Percentiles rank a stretch among this genome's conserved stretches.
Conservation (phyloP, 371 early-diverging fungal species). For the Coemansia sp. region DNA sequence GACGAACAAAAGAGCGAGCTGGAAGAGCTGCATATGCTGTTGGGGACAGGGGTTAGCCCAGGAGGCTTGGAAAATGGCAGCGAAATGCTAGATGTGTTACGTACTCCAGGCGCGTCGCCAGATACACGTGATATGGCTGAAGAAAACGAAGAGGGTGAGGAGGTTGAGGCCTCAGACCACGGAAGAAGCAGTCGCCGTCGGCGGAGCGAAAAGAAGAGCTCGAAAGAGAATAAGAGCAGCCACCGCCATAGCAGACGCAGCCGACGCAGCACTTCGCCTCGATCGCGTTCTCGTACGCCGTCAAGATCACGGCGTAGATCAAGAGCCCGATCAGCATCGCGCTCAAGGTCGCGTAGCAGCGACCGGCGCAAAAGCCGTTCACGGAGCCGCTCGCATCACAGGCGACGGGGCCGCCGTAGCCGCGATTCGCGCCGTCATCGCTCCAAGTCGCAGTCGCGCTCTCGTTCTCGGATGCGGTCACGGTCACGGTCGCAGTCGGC, state of each 20-base stretch:
- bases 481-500: conserved; percentile 26
- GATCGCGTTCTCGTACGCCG: conserved; percentile 20
- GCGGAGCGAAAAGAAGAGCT: conserved; percentile 25
- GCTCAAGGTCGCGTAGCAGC: conserved; percentile 27
- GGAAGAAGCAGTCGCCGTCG: conserved; percentile 4
- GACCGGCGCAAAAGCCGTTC: conserved; percentile 17
- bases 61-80: neutral
- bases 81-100: conserved; percentile 21
- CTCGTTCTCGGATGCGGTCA: conserved; percentile 11
- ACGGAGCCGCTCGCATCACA: conserved; percentile 15
- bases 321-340: conserved; percentile 26
- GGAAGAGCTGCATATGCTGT: conserved; percentile 51
- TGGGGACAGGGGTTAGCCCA: conserved; percentile 24
- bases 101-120: conserved; percentile 44
- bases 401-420: conserved; percentile 13
- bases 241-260: conserved; percentile 12
- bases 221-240: conserved; percentile 14
- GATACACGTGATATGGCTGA: conserved; percentile 9
- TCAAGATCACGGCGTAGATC: conserved; percentile 26
- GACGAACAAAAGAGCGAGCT: conserved; percentile 49
- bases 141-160: conserved; percentile 30
- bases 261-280: conserved; percentile 30
- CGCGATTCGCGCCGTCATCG: conserved; percentile 12
- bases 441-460: conserved; percentile 6
- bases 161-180: conserved; percentile 20